Base-by-base conservation (phyloP, 768 basidiomycete species). In the Lactarius evosmus region DNA sequence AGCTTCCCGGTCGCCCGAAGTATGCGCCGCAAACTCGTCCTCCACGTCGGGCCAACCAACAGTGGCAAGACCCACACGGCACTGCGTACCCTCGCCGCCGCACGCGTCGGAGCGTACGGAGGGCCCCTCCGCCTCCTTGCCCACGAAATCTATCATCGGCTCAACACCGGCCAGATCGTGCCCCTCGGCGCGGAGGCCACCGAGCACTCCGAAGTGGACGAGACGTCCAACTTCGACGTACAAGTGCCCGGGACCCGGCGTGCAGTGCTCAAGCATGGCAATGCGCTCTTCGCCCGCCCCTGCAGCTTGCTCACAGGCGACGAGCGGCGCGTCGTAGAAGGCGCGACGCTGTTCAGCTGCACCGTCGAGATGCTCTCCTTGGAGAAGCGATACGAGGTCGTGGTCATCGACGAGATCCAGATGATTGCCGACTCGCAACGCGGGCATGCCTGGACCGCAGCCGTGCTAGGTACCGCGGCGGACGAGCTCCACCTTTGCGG, bases 21-120 rank as follows among this genome's bases (percentile, higher is more conserved):
- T 12, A 76, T 86, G 66, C 81, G 79, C 19, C 83, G 95, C 22
- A 91, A 87, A 69, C 78, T 98, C 69, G 88, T 95, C 73, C 87
- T 98, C 80, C 96, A 99, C 70, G 93, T 99, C 44, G 97, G 96
- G 0, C 97, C 97, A 0, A 98, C 97, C 27, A 99, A 98, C 74
- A 93, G 91, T 66, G 97, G 96, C 33, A 99, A 99, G 78, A 99
- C 96, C 0, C 87, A 98, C 71, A 87, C 90, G 70, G 97, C 96
- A 0, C 78, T 99, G 9, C 87, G 92, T 50, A 93, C 95, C 0
- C 82, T 99, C 2, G 91, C 93, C 0, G 84, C 85, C 4, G 85
- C 95, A 0, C 70, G 72, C 1, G 76, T 78, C 0, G 97, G 95
- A 6, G 80, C 89, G 3, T 98, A 98, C 69, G 93, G 93, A 0